Base-by-base conservation (phyloP, 768 basidiomycete genomes). In the Neoboletus magnificus region DNA sequence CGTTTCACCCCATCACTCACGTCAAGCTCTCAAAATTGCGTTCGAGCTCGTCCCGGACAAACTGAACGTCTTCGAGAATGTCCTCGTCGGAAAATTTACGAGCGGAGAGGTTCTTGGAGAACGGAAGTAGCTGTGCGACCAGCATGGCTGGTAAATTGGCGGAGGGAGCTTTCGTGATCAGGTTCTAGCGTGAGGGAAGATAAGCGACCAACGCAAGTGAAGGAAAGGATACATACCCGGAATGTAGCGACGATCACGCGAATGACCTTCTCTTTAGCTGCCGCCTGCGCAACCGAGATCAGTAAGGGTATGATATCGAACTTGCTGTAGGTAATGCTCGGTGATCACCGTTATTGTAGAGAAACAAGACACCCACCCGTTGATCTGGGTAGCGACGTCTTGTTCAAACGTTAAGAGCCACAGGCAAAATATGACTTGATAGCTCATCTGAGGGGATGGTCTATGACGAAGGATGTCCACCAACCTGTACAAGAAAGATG, bases 71-170 rank as follows among this genome's bases (percentile, higher is more conserved):
- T 62, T 98, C 95, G 23, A 89, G 73, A 54, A 98, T 84, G 68
- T 99, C 97, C 57, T 98, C 96, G 66, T 99, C 97, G 0, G 89
- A 88, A 83, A 90, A 94, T 71, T 98, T 98, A 42, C 94, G 81
- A 10, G 80, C 73, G 45, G 82, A 83, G 10, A 98, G 82, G 58
- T 90, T 93, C 76, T 89, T 90, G 55, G 84, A 82, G 67, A 93
- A 96, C 1, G 93, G 89, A 2, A 97, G 79, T 5, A 97, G 77
- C 64, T 93, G 85, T 4, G 86, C 84, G 8, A 93, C 91, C 25
- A 98, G 79, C 91, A 99, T 94, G 3, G 93, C 86, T 13, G 95
- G 90, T 13, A 98, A 78, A 71, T 97, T 98, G n/a, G 81, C 82
- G 1, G 80, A 73, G 1, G 97, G 93, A 0, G 95, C 93, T 65